phyloP scores from a whole-genome alignment of 2,329 filamentous ascomycete species.

The Cladorrhinum sp. region DNA sequence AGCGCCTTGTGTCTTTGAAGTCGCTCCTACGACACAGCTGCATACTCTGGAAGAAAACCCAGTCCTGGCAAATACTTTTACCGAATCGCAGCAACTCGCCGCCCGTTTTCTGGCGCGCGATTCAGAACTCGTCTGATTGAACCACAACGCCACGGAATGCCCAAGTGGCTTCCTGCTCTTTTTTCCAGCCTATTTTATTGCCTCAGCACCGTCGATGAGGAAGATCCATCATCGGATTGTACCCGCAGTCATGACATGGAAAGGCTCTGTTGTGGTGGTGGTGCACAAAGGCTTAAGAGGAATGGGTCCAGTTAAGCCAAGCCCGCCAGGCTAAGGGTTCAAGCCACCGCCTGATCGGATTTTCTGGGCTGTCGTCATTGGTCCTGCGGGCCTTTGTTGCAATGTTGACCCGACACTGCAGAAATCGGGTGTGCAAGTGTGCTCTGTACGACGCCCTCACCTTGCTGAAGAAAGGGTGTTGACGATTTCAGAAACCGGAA shows the following conservation, averaged over 20 bases:
- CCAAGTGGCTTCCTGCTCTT: not conserved
- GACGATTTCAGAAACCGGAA: not conserved
- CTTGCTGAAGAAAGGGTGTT: not conserved
- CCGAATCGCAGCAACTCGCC: not conserved
- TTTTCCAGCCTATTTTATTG: not conserved
- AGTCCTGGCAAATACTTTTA: too few species aligned
- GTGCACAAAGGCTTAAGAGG: not conserved
- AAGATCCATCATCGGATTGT: not conserved
- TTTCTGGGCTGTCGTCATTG: not conserved
- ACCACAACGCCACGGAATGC: not conserved
- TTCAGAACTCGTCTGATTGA: not conserved
- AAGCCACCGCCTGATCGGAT: not conserved
- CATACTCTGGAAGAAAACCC: too few species aligned
- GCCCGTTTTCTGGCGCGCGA: not conserved
- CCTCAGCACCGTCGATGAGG: not conserved
- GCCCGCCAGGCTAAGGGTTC: not conserved
- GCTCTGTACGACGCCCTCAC: not conserved
- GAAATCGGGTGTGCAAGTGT: too few species aligned
- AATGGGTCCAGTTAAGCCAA: not conserved
- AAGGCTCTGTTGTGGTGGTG: not conserved
- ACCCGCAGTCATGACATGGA: not conserved
- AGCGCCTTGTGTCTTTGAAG: not conserved
- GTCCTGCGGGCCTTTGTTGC: not conserved
- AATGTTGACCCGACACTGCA: not conserved
- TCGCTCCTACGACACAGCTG: too few species aligned